Conservation (phyloP, 139 green algal genomes). For the Tetradesmus lagerheimii region DNA sequence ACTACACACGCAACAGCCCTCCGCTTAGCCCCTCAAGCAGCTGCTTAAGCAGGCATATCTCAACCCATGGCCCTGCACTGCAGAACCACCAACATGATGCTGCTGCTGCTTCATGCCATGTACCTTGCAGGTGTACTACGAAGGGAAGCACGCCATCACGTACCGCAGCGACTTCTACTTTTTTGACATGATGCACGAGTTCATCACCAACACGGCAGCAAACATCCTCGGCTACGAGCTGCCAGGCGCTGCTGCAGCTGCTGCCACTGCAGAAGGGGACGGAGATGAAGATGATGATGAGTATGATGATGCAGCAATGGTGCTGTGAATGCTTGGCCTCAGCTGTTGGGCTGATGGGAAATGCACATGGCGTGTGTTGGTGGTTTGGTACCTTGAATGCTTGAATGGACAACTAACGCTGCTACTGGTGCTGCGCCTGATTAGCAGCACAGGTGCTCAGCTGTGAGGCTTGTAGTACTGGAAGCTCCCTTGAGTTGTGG, state of each 20-base stretch:
- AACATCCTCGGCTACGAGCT: neutral
- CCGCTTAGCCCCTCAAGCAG: too few species aligned
- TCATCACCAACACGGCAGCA: constrained; percentile 20
- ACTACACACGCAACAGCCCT: too few species aligned
- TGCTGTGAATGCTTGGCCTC: neutral
- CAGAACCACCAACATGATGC: neutral
- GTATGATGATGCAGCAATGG: neutral
- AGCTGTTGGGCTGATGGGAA: too few species aligned
- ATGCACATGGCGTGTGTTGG: too few species aligned
- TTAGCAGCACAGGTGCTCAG: too few species aligned
- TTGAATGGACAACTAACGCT: too few species aligned
- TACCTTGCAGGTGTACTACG: constrained; percentile 9
- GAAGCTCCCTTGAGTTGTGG: too few species aligned
- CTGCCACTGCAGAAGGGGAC: neutral
- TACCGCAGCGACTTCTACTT: constrained; percentile 24
- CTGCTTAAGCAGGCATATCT: too few species aligned
- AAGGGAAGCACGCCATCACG: constrained; percentile 14
- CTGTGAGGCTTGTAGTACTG: too few species aligned
- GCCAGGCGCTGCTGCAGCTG: neutral
- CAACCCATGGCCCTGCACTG: too few species aligned
- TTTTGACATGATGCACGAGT: constrained; percentile 31
- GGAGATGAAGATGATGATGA: neutral
- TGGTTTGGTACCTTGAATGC: too few species aligned
- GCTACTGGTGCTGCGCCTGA: too few species aligned
- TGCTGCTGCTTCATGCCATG: neutral